phyloP scores from a whole-genome alignment of 306 rosid species.

The Vigna nakashimae region DNA sequence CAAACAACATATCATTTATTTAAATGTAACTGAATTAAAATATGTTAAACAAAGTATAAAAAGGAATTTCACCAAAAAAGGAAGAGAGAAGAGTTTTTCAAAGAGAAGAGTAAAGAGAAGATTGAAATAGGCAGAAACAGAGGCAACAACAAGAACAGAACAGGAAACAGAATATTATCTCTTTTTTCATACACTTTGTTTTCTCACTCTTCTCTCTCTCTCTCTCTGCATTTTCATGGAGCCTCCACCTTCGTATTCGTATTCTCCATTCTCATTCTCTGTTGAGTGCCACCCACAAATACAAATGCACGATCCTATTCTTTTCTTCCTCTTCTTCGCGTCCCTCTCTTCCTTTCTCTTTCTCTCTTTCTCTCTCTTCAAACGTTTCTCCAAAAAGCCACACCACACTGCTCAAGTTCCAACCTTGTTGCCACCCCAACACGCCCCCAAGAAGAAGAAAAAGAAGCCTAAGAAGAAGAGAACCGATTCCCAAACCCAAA shows the following conservation, averaged over 20 bases:
- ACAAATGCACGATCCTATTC: conserved; percentile 51
- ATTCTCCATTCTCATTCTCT: conserved; percentile 23
- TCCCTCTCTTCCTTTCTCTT: conserved; percentile 41
- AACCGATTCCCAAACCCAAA: conserved; percentile 47
- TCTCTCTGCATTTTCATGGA: conserved; percentile 52
- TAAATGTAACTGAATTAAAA: no score
- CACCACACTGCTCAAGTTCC: conserved; percentile 57
- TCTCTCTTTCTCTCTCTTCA: conserved; percentile 49
- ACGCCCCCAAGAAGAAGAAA: conserved; percentile 66
- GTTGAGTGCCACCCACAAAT: conserved; percentile 20
- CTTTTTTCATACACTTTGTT: neutral
- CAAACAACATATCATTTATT: no score
- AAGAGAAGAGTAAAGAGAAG: neutral
- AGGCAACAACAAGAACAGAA: neutral
- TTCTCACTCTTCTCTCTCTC: neutral
- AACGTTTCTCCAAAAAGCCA: conserved; percentile 35
- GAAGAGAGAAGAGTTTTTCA: no score
- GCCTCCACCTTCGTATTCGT: conserved; percentile 42
- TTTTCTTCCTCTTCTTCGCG: conserved; percentile 42
- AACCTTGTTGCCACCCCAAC: conserved; percentile 46
- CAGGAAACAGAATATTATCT: conserved; percentile 4
- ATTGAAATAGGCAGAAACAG: neutral
- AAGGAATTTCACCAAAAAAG: no score
- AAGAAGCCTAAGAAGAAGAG: conserved; percentile 74
- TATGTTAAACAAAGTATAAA: neutral